These are phyloP conservation scores for Cystofilobasidium bisporidii DNA, from an alignment of 768 basidiomycete genomes.

Conservation along the genomic window DNA sequence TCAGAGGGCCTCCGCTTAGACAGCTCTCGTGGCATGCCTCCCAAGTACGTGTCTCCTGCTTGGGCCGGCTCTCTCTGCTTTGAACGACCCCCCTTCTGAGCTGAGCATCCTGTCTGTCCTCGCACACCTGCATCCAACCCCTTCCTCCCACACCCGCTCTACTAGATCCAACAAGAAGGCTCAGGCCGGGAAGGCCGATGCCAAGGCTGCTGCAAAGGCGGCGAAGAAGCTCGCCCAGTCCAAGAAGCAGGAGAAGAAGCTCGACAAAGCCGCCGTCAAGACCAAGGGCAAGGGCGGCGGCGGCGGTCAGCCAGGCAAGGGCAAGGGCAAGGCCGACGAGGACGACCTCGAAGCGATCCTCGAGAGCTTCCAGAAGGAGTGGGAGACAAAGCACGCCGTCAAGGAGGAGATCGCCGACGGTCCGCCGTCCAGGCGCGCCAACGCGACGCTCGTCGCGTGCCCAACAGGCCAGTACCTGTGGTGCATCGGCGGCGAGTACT, in stretches of 20 bases:
- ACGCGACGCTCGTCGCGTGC: conserved; percentile 69
- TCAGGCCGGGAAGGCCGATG: conserved; percentile 15
- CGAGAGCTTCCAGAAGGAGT: conserved; percentile 59
- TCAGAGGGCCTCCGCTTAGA: too few relatives aligned
- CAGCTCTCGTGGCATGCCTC: not conserved
- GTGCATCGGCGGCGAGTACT: conserved; percentile 37
- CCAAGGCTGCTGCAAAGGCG: conserved; percentile 47
- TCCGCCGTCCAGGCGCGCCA: conserved; percentile 71
- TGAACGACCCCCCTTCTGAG: too few relatives aligned
- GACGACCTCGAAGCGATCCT: conserved; percentile 71
- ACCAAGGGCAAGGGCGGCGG: conserved; percentile 8
- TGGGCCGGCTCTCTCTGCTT: not conserved
- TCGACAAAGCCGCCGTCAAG: conserved; percentile 52
- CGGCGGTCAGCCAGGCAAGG: conserved; percentile 31
- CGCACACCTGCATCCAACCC: not conserved
- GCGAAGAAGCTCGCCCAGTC: conserved; percentile 54
- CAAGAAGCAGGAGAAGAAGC: conserved; percentile 43
- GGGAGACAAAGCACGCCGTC: conserved; percentile 69
- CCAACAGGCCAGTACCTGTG: conserved; percentile 72
- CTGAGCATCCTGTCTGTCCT: too few relatives aligned
- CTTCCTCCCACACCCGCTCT: too few relatives aligned
- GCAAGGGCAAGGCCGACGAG: conserved; percentile 46
- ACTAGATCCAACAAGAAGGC: not conserved
- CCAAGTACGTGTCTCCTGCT: not conserved
- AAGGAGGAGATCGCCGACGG: conserved; percentile 75